These are phyloP conservation scores for Rhizoclosmatium sp. DNA, from an alignment of 192 early-diverging fungal species.

Conservation along the genomic window DNA sequence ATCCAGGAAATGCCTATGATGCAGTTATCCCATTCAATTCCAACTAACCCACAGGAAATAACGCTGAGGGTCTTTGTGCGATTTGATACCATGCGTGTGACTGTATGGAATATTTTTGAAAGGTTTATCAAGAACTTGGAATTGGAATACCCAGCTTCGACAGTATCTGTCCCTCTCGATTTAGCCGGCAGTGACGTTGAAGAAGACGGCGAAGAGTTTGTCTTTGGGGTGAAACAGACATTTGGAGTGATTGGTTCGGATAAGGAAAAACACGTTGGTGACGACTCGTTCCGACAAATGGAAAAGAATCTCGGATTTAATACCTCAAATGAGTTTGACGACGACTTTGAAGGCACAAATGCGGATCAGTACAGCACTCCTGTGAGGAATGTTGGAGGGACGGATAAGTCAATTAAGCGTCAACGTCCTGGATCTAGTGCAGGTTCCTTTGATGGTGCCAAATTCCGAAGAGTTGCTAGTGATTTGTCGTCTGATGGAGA, in stretches of 20 bases:
- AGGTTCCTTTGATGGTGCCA: background rate
- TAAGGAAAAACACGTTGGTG: background rate
- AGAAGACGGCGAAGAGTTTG: background rate
- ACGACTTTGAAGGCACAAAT: too few relatives aligned
- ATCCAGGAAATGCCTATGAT: slow-evolving; percentile 61
- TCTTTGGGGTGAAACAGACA: background rate
- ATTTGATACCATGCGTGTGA: background rate
- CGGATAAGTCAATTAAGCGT: background rate
- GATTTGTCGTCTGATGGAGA: background rate
- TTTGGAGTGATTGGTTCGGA: background rate
- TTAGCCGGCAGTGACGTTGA: background rate
- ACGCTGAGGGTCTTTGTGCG: slow-evolving; percentile 68
- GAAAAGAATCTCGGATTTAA: background rate
- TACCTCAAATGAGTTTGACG: too few relatives aligned
- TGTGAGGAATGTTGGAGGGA: too few relatives aligned
- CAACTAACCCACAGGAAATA: slow-evolving; percentile 73
- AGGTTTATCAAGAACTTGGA: slow-evolving; percentile 5
- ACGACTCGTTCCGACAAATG: background rate
- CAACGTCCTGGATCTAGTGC: background rate
- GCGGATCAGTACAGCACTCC: too few relatives aligned
- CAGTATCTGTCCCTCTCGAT: background rate
- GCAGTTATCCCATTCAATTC: slow-evolving; percentile 76
- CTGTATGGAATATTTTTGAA: slow-evolving; percentile 16
- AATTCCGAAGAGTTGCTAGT: background rate
- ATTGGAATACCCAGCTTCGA: background rate